These are phyloP conservation scores for Camelina sativa DNA, from an alignment of 345 rosid genomes.

Conservation along the genomic window DNA sequence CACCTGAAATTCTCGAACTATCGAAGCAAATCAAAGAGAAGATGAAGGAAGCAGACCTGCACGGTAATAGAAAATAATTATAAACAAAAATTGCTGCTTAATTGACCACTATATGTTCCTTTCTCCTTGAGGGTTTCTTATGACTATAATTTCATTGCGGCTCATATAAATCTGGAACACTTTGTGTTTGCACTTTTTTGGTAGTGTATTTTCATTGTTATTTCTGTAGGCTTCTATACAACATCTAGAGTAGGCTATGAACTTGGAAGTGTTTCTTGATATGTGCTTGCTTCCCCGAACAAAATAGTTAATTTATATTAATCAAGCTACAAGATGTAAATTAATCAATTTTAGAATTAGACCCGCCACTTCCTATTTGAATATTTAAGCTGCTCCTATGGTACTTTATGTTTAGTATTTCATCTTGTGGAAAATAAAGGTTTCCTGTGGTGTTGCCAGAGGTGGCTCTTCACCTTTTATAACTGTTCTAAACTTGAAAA, in stretches of 20 bases:
- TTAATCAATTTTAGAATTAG: background rate
- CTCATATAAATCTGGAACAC: background rate
- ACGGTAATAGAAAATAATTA: slow-evolving; percentile 53
- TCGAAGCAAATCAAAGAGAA: slow-evolving; percentile 94
- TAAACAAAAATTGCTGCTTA: background rate
- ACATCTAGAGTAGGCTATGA: slow-evolving; percentile 19
- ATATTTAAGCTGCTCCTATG: slow-evolving; percentile 1
- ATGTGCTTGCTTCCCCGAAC: background rate
- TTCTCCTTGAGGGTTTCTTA: slow-evolving; percentile 4
- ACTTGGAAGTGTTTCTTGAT: slow-evolving; percentile 12
- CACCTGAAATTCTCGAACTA: slow-evolving; percentile 76
- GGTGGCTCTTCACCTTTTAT: slow-evolving; percentile 1
- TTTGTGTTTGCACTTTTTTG: slow-evolving; percentile 1
- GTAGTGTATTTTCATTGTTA: background rate
- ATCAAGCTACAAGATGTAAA: background rate
- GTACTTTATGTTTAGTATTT: slow-evolving; percentile 11
- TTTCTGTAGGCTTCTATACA: background rate
- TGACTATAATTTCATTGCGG: slow-evolving; percentile 17
- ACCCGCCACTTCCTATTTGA: background rate
- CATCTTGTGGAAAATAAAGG: slow-evolving; percentile 2
- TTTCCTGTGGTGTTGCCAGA: slow-evolving; percentile 21
- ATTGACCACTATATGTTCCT: background rate
- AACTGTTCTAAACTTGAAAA: background rate
- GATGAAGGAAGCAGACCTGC: slow-evolving; percentile 86
- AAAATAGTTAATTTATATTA: background rate